Evolutionary conservation across 768 basidiomycete genomes (phyloP).

Genomic region (Rhodotorula paludigena): DNA sequence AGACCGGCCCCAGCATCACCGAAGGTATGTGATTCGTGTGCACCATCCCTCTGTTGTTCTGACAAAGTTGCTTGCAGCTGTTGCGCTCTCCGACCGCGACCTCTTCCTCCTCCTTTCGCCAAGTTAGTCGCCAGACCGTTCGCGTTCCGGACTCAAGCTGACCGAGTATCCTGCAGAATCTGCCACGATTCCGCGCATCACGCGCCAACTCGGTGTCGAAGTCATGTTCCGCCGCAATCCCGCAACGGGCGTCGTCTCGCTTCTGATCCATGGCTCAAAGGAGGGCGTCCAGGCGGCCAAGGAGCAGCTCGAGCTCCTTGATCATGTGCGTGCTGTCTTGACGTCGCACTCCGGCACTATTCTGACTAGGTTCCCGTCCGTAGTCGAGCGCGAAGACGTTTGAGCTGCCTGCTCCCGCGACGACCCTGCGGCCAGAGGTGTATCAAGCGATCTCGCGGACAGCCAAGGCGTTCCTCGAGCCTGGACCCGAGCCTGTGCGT

Average conservation of each 20-base stretch:
- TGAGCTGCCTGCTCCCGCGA: background rate
- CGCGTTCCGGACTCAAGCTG: background rate
- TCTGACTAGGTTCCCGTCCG: no score
- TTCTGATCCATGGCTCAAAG: constrained; percentile 11
- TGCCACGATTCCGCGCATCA: constrained; percentile 10
- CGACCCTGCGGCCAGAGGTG: constrained; percentile 19
- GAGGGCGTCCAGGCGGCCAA: background rate
- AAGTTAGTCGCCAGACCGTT: constrained; percentile 2
- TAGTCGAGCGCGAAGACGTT: background rate
- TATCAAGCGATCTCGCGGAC: constrained; percentile 23
- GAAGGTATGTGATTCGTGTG: constrained; percentile 7
- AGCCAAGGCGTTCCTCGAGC: constrained; percentile 25
- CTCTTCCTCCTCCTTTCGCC: constrained; percentile 36
- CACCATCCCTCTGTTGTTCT: background rate
- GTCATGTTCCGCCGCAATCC: constrained; percentile 18
- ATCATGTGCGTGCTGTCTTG: constrained; percentile 5
- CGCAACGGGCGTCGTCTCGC: background rate
- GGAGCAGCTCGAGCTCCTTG: constrained; percentile 17
- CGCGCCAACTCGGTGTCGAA: constrained; percentile 12
- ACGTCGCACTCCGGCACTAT: no score
- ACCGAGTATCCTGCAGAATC: constrained; percentile 6
- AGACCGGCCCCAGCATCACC: background rate
- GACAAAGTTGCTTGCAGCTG: background rate
- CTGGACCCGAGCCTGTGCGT: constrained; percentile 5
- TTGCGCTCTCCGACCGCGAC: constrained; percentile 14